These are phyloP conservation scores for Puccinia horiana DNA, from an alignment of 1,284 basidiomycete species.

Conservation along the genomic window DNA sequence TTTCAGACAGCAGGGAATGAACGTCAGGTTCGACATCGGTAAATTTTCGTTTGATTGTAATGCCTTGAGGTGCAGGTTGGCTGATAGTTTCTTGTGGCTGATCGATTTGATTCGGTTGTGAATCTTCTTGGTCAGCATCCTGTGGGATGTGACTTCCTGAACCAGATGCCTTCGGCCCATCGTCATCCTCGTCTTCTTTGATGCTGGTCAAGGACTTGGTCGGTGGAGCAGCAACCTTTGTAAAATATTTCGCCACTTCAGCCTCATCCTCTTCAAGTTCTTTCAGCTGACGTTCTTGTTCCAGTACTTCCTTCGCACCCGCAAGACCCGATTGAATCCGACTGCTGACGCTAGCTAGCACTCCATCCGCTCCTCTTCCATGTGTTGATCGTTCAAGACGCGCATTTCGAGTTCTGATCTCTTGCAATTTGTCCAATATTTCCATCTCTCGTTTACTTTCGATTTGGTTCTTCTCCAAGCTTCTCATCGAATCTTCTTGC, in stretches of 20 bases:
- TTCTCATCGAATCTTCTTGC: conserved; percentile 93
- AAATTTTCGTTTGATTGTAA: conserved; percentile 56
- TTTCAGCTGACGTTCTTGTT: conserved; percentile 31
- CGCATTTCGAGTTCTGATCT: conserved; percentile 88
- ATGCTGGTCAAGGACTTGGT: neutral
- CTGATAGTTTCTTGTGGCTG: conserved; percentile 64
- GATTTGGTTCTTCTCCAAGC: conserved; percentile 83
- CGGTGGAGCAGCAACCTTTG: conserved; percentile 26
- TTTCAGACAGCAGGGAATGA: conserved; percentile 69
- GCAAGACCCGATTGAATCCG: conserved; percentile 42
- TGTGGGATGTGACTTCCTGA: conserved; percentile 17
- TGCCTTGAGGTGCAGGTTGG: conserved; percentile 60
- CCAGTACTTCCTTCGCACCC: conserved; percentile 37
- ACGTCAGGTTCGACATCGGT: conserved; percentile 56
- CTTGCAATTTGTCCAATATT: conserved; percentile 90
- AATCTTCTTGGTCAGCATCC: neutral
- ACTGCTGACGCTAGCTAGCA: conserved; percentile 52
- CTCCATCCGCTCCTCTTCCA: conserved; percentile 54
- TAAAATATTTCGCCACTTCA: conserved; percentile 46
- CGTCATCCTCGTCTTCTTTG: neutral
- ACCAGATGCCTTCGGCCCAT: conserved; percentile 31
- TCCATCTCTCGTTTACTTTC: conserved; percentile 98
- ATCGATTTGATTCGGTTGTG: neutral
- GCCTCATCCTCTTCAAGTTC: conserved; percentile 50
- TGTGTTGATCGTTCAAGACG: conserved; percentile 69